Conservation (phyloP, 108 stramenopile genomes). For the Nitzschia sp. region DNA sequence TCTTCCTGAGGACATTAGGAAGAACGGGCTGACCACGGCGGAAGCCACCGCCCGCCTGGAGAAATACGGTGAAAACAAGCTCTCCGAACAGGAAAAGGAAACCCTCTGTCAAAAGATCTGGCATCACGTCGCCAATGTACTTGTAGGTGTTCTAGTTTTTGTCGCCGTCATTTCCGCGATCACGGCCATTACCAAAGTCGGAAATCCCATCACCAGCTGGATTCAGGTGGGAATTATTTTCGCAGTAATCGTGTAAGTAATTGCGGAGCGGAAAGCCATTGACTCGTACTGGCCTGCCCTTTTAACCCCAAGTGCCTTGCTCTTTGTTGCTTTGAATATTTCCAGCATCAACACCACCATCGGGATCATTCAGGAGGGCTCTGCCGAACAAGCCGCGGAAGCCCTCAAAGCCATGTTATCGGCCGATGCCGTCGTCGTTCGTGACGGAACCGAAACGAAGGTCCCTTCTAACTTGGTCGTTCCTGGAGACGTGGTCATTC, state of each 20-base stretch:
- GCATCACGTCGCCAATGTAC: constrained; percentile 73
- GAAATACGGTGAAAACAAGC: constrained; percentile 64
- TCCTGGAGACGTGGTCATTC: constrained; percentile 75
- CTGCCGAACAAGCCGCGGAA: constrained; percentile 77
- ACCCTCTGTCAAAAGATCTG: constrained; percentile 75
- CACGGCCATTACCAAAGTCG: constrained; percentile 43
- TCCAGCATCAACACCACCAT: constrained; percentile 71
- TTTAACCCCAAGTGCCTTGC: background rate
- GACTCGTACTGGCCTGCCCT: background rate
- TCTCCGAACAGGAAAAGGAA: constrained; percentile 64
- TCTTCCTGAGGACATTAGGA: constrained; percentile 31
- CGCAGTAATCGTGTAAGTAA: constrained; percentile 62
- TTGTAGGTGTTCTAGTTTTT: constrained; percentile 73
- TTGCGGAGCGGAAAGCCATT: too few species aligned
- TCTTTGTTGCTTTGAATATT: background rate
- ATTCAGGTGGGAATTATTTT: constrained; percentile 72
- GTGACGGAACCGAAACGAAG: constrained; percentile 66
- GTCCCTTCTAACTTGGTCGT: constrained; percentile 71
- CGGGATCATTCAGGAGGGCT: constrained; percentile 84
- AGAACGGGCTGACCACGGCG: constrained; percentile 42
- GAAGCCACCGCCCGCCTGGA: constrained; percentile 49
- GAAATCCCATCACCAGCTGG: constrained; percentile 50
- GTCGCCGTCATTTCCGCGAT: constrained; percentile 69
- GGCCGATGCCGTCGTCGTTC: constrained; percentile 64
- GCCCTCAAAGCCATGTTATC: constrained; percentile 86